A percentile compares a stretch with the other conserved stretches of the same genome.
These are phyloP conservation scores for Brasilioporus rufonigricans DNA, from an alignment of 768 basidiomycete species.

Conservation along the genomic window DNA sequence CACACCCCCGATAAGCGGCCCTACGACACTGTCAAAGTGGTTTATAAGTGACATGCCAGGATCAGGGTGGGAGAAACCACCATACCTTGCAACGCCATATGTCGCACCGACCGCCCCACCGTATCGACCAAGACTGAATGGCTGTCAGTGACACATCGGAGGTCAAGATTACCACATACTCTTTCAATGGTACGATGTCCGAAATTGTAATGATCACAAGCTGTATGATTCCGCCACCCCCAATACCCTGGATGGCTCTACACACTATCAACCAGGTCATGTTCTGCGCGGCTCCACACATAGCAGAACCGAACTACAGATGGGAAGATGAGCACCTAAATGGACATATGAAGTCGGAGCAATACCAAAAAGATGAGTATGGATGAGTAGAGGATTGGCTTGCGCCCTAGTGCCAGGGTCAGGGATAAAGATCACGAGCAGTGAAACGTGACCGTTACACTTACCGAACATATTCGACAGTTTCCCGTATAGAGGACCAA, in stretches of 20 bases:
- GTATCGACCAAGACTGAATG: constrained; percentile 69
- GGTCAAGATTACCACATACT: constrained; percentile 43
- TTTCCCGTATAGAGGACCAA: constrained; percentile 77
- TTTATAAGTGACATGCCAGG: background rate
- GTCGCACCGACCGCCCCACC: constrained; percentile 72
- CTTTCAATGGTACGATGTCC: constrained; percentile 78
- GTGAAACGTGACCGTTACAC: background rate
- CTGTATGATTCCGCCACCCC: constrained; percentile 78
- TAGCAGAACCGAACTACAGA: constrained; percentile 65
- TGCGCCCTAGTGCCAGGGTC: constrained; percentile 45
- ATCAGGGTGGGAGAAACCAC: background rate
- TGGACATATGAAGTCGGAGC: background rate
- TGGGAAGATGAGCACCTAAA: background rate
- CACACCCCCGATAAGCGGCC: constrained; percentile 81
- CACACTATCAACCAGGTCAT: constrained; percentile 77
- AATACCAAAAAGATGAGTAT: constrained; percentile 66
- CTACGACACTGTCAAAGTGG: constrained; percentile 48
- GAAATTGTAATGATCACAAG: constrained; percentile 75
- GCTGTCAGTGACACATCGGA: constrained; percentile 15
- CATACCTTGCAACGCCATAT: constrained; percentile 64
- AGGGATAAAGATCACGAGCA: constrained; percentile 16
- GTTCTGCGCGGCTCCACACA: constrained; percentile 78
- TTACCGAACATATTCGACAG: constrained; percentile 57
- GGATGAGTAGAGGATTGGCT: constrained; percentile 64
- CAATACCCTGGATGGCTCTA: constrained; percentile 81